Base-by-base conservation (phyloP, 345 rosid species). In the Gossypioides kirkii region DNA sequence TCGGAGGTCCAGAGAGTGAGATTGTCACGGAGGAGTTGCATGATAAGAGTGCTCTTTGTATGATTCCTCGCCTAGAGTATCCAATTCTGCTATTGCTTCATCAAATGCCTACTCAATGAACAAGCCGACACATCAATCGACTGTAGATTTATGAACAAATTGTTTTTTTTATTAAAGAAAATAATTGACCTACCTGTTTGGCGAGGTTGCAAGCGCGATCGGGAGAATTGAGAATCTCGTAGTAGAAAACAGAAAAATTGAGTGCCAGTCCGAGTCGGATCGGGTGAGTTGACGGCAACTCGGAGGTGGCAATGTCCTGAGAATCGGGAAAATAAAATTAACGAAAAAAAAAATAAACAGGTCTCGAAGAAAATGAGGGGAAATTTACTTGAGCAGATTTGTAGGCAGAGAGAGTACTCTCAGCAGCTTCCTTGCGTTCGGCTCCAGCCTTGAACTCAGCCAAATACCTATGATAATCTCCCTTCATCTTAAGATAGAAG, bases 1-100 rank as follows among this genome's bases (percentile, higher is more conserved):
- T 94, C 97, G 46, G 97, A 94, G 59, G 98, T 94, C 98, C 97
- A 92, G 66, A 94, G 83, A 64, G 98, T 94, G 84, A 92, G 97
- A 54, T 94, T 94, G 79, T 94, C 97, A 10, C 97, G 97, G 65
- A 94, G 94, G 79, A 94, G 97, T 85, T 94, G 96, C 99, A 90
- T 94, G 81, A 92, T 94, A 86, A 94, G 82, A 61, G 94, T 92
- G 87, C 94, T 94, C 97, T 86, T 92, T 94, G 88, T 94, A 94
- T 47, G 98, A 94, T 69, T 94, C 97, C 80, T 94, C 97, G 16
- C 97, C 98, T 5, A 94, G 82, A 10, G 97, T 92, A 79, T 89
- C 97, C 86, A 94, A 81, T 82, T 94, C 97, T n/a, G 97, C 98
- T 77, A 89, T 92, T 13, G 96, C 94, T 75, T 94, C 97, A 68